Base-by-base conservation (phyloP, 176 grass and related monocot genomes). In the Raddia distichophylla region DNA sequence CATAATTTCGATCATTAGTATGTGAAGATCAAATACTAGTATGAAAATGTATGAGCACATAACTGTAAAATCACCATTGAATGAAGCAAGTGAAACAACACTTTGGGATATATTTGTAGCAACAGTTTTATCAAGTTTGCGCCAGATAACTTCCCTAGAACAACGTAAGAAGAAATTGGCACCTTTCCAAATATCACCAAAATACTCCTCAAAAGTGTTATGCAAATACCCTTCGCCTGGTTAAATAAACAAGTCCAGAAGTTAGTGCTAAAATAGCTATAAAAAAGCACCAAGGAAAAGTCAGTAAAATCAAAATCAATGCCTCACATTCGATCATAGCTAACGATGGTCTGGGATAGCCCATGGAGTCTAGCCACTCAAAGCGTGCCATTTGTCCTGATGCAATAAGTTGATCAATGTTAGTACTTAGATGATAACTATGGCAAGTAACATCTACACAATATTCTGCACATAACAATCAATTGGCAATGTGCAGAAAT, bases 1-100 rank as follows among this genome's bases (percentile, higher is more conserved):
- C 14, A 53, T 3, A 62, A 16, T 2, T 77, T 67, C 7, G 44
- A 48, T 57, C 56, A 76, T 69, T 71, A 85, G 32, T 50, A 20
- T 15, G 44, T 78, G 47, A 54, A 13, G 65, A 63, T 53, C 13
- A 53, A 33, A 75, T n/a, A 73, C 9, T 10, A 44, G 0, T 37
- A 18, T 0, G 3, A 6, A 50, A 64, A 84, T 52, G 66, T 63
- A 85, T 1, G 3, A 61, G 7, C 53, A 64, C 45, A 45, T 2
- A 14, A 8, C 58, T 55, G 48, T 45, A 55, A 72, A 85, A 48
- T 54, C 37, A 86, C 76, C 76, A 35, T 35, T 48, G 59, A 79
- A 86, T 57, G 84, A 86, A 54, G 76, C 67, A 79, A 85, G 57
- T 2, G 83, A 79, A 19, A 86, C 67, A 79, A 73, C 67, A 79